Conservation (phyloP, 2,329 filamentous ascomycete species). For the Canariomyces notabilis region DNA sequence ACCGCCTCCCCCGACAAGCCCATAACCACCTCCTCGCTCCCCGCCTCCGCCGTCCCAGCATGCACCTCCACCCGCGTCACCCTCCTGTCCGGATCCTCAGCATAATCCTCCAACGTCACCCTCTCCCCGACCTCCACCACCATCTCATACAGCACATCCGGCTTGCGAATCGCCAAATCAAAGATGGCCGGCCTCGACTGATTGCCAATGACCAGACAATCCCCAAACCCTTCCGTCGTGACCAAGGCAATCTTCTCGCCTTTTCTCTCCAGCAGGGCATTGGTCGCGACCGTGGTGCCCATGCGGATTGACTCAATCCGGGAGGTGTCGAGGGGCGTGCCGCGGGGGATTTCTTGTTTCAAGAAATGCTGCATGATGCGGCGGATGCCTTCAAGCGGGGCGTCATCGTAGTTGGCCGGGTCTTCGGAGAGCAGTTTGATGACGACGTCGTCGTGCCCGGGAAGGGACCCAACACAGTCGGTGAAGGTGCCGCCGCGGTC, state of each 20-base stretch:
- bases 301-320: conserved; percentile 88
- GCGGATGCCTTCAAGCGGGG: conserved; percentile 84
- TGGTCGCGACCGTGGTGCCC: conserved; percentile 93
- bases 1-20: conserved; percentile 72
- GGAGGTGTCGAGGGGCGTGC: conserved; percentile 72
- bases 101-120: conserved; percentile 87
- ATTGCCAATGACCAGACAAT: conserved; percentile 85
- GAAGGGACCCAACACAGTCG: no score
- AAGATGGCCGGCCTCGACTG: conserved; percentile 88
- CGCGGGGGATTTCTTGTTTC: conserved; percentile 69
- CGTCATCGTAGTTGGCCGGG: conserved; percentile 84
- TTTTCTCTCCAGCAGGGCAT: conserved; percentile 84
- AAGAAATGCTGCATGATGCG: conserved; percentile 77
- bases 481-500: conserved; percentile 85
- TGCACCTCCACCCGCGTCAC: conserved; percentile 50
- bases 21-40: conserved; percentile 55
- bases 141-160: conserved; percentile 77
- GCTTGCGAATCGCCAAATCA: conserved; percentile 79
- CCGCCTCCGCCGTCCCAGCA: conserved; percentile 43
- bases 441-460: conserved; percentile 31
- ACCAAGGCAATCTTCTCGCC: conserved; percentile 84
- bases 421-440: conserved; percentile 74
- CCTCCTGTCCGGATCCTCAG: conserved; percentile 70
- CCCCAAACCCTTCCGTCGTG: conserved; percentile 81
- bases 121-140: conserved; percentile 90